Evolutionary conservation across 768 basidiomycete species (phyloP).

Genomic region (Lentinula detonsa): DNA sequence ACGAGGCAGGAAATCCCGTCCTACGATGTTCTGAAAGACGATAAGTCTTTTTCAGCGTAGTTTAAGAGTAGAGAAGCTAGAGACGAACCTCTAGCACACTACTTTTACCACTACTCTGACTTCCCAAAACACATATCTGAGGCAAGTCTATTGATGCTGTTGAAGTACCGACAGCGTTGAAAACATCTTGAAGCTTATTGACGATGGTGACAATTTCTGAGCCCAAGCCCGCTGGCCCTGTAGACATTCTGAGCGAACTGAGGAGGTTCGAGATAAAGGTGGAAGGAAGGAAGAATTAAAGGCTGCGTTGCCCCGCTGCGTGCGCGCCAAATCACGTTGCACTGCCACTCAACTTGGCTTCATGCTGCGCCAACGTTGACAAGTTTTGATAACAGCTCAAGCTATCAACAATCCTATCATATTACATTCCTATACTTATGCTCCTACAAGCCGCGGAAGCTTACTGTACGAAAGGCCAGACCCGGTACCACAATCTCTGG

Average conservation of each 20-base stretch:
- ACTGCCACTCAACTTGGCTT: background rate
- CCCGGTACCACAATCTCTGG: too few relatives aligned
- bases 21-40: constrained; percentile 80
- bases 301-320: background rate
- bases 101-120: constrained; percentile 92
- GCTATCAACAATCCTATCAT: background rate
- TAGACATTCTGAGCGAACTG: constrained; percentile 10
- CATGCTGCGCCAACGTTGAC: background rate
- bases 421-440: too few relatives aligned
- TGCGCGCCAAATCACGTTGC: background rate
- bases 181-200: constrained; percentile 91
- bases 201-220: constrained; percentile 75
- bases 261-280: background rate
- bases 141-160: constrained; percentile 82
- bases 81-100: constrained; percentile 77
- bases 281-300: background rate
- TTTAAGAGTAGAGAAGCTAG: background rate
- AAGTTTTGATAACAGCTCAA: background rate
- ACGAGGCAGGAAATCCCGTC: constrained; percentile 97
- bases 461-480: too few relatives aligned
- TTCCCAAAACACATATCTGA: constrained; percentile 87
- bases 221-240: constrained; percentile 63
- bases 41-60: background rate
- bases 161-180: constrained; percentile 74
- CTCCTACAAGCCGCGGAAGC: too few relatives aligned